These are phyloP conservation scores for Poterioochromonas sp. DNA, from an alignment of 352 stramenopile species.

Conservation along the genomic window DNA sequence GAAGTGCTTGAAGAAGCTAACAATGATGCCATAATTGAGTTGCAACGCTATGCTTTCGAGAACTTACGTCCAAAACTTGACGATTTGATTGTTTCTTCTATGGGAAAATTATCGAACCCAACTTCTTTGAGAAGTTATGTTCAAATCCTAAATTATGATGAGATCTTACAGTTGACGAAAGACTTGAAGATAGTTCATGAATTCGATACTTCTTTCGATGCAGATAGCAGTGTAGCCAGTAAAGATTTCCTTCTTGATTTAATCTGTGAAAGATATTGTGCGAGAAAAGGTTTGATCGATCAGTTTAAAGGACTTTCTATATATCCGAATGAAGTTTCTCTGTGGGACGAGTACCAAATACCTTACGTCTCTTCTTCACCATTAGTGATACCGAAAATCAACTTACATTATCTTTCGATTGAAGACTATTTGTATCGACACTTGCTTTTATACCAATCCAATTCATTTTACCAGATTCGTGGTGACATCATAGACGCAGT, in stretches of 20 bases:
- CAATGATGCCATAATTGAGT: slow-evolving; percentile 52
- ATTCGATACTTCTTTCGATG: not conserved
- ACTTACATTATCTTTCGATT: slow-evolving; percentile 84
- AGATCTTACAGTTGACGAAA: slow-evolving; percentile 34
- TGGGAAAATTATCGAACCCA: slow-evolving; percentile 31
- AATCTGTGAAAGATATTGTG: not conserved
- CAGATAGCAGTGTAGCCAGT: slow-evolving; percentile 12
- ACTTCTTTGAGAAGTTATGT: slow-evolving; percentile 9
- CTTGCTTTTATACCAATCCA: slow-evolving; percentile 75
- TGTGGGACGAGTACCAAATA: slow-evolving; percentile 66
- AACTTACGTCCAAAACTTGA: slow-evolving; percentile 44
- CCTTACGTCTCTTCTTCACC: slow-evolving; percentile 24
- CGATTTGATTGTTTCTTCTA: slow-evolving; percentile 46
- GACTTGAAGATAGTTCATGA: too few relatives aligned
- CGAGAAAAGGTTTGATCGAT: slow-evolving; percentile 48
- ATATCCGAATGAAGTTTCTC: slow-evolving; percentile 69
- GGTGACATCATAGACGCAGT: slow-evolving; percentile 61
- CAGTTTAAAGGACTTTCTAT: slow-evolving; percentile 49
- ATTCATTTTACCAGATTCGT: slow-evolving; percentile 68
- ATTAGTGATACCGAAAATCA: slow-evolving; percentile 83
- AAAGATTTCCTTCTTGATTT: not conserved
- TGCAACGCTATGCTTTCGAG: slow-evolving; percentile 60
- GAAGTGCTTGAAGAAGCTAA: slow-evolving; percentile 53
- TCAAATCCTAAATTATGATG: not conserved
- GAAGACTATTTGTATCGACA: slow-evolving; percentile 83